phyloP scores from a whole-genome alignment of 2,329 filamentous ascomycete species.

The Geosmithia flava region DNA sequence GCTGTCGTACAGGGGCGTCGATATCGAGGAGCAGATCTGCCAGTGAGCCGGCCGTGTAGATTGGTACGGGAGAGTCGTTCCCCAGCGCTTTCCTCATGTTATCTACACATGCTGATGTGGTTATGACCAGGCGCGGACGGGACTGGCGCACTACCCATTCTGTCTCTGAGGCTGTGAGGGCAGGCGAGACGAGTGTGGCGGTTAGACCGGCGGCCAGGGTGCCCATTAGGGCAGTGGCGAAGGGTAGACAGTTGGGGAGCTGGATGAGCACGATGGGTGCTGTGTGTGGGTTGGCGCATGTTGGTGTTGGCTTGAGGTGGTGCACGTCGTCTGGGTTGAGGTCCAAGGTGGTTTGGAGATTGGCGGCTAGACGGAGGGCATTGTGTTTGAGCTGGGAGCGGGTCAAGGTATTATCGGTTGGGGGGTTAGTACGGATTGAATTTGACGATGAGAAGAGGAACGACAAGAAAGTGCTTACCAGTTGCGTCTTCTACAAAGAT shows the following conservation, averaged over 20 bases:
- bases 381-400: slow-evolving; percentile 18
- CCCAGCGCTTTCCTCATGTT: slow-evolving; percentile 20
- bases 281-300: slow-evolving; percentile 22
- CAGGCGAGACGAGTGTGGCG: slow-evolving; percentile 24
- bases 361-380: slow-evolving; percentile 20
- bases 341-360: slow-evolving; percentile 17
- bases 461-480: slow-evolving; percentile 13
- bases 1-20: slow-evolving; percentile 29
- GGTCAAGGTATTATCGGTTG: slow-evolving; percentile 19
- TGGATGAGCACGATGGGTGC: slow-evolving; percentile 28
- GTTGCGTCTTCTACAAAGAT: slow-evolving; percentile 27
- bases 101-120: slow-evolving; percentile 12
- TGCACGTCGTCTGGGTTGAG: slow-evolving; percentile 19
- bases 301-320: slow-evolving; percentile 23
- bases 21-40: slow-evolving; percentile 36
- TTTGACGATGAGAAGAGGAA: neutral
- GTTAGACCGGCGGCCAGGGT: slow-evolving; percentile 25
- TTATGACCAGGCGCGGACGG: slow-evolving; percentile 23
- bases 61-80: slow-evolving; percentile 33
- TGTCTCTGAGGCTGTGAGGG: slow-evolving; percentile 24
- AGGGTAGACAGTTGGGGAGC: slow-evolving; percentile 27
- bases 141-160: slow-evolving; percentile 28
- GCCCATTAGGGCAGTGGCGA: slow-evolving; percentile 21
- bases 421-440: neutral
- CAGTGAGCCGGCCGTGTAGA: slow-evolving; percentile 36